Evolutionary conservation across 2,329 filamentous ascomycete genomes (phyloP), one percentile per base, ranked within the genome.

Genomic region (Diaporthe aspalathi): DNA sequence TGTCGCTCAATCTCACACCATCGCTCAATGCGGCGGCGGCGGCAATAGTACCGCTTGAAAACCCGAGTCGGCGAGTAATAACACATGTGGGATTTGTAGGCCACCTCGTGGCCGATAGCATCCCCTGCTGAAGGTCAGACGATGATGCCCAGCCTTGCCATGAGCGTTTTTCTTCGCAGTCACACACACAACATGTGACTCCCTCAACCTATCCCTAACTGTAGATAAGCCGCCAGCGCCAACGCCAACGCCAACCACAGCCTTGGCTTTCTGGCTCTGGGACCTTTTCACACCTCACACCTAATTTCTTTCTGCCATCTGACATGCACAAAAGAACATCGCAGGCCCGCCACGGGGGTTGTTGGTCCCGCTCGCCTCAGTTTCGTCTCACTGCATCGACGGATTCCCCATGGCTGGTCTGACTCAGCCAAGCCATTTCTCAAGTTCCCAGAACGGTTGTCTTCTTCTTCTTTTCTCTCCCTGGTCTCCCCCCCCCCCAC

Each of bases 351-450:
- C 45, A 50, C n/a, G 29, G 22, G 60, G 24, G 35, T 4, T 7
- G 14, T 8, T 27, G 24, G 57, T 38, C 60, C 38, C 45, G 24
- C 60, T 20, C 11, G 35, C 35, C 35, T 12, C 43, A 49, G 7
- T 65, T 35, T 35, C 60, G 45, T 65, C 60, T 65, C 22, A 65
- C 60, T 50, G 60, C 60, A 35, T 65, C 45, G 60, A 32, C 12
- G 60, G 43, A 63, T 49, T 63, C 43, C 60, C 27, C 49, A 29
- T 7, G 16, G n/a, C 20, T 29, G 35, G 60, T n/a, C 45, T 65
- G 60, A 65, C 17, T 65, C 60, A 65, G 60, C 60, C n/a, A n/a
- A 32, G 20, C 27, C 60, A 32, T 35, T 24, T 45, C 35, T 50
- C 45, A 32, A 50, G 29, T 24, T 5, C 32, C 43, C 60, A 63